Evolutionary conservation across 192 early-diverging fungal species (phyloP).

Genomic region (Allomyces macrogynus): DNA sequence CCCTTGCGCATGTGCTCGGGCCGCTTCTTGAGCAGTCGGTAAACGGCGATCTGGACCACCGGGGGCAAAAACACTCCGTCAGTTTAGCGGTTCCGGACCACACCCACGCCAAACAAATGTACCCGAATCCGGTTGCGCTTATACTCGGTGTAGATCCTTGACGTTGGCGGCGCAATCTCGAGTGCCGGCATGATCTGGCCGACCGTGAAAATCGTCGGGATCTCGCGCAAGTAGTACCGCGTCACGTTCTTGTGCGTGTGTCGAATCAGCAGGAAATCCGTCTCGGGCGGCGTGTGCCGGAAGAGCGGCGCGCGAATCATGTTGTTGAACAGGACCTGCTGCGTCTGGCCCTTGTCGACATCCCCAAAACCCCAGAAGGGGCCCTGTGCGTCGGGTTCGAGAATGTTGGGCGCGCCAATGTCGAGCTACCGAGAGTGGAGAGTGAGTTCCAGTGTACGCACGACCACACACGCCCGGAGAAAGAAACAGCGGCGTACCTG

Average conservation of each 20-base stretch:
- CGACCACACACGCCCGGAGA: too few relatives aligned
- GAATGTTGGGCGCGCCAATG: conserved; percentile 61
- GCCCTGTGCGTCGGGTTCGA: conserved; percentile 75
- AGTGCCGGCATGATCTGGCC: conserved; percentile 87
- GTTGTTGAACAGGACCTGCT: conserved; percentile 84
- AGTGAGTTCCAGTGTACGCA: too few relatives aligned
- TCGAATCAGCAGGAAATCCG: conserved; percentile 73
- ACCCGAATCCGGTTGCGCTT: too few relatives aligned
- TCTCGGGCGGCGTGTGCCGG: conserved; percentile 37
- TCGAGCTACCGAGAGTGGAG: too few relatives aligned
- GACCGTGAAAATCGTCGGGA: conserved; percentile 60
- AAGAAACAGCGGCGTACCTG: too few relatives aligned
- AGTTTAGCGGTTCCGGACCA: too few relatives aligned
- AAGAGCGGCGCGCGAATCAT: conserved; percentile 84
- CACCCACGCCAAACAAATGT: too few relatives aligned
- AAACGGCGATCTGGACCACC: too few relatives aligned
- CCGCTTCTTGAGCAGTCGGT: too few relatives aligned
- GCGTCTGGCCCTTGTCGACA: conserved; percentile 69
- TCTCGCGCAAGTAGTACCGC: conserved; percentile 70
- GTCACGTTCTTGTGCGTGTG: conserved; percentile 53
- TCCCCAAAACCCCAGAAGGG: conserved; percentile 93
- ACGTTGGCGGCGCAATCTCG: conserved; percentile 88
- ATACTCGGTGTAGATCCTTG: too few relatives aligned
- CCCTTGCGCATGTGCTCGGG: too few relatives aligned
- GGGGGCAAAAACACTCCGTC: too few relatives aligned